Conservation (phyloP, 345 rosid species). For the Salix purpurea region DNA sequence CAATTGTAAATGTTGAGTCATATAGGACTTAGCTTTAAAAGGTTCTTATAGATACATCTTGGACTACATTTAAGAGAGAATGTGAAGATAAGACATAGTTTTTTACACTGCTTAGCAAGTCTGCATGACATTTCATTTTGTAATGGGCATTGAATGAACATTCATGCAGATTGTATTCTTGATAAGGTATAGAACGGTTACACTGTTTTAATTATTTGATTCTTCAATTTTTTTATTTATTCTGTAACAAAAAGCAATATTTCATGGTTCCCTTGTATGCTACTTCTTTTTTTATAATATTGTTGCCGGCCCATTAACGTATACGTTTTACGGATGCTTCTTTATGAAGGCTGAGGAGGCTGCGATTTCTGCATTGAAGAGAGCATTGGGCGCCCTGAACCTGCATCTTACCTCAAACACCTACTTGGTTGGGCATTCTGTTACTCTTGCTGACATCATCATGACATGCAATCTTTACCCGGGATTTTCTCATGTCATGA, state of each 20-base stretch:
- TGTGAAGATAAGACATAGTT: neutral
- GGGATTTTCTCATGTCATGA: slow-evolving; percentile 54
- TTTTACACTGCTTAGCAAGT: neutral
- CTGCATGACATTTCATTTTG: neutral
- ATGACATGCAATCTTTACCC: slow-evolving; percentile 60
- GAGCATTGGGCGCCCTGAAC: slow-evolving; percentile 75
- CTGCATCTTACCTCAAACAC: slow-evolving; percentile 70
- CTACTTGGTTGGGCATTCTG: slow-evolving; percentile 82
- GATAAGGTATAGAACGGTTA: neutral
- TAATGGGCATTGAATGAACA: neutral
- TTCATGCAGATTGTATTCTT: neutral
- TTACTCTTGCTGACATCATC: slow-evolving; percentile 82
- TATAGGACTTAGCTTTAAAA: neutral
- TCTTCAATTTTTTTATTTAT: neutral
- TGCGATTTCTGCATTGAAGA: slow-evolving; percentile 60
- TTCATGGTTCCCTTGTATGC: neutral
- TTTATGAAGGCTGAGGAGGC: slow-evolving; percentile 76
- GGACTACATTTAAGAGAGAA: neutral
- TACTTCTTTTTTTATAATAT: neutral
- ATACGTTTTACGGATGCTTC: neutral
- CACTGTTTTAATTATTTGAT: neutral
- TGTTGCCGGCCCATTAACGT: neutral
- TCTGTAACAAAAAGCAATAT: neutral
- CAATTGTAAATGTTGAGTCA: neutral
- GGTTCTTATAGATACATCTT: neutral